phyloP scores from a whole-genome alignment of 2,329 filamentous ascomycete species.

The Alternaria alternata region DNA sequence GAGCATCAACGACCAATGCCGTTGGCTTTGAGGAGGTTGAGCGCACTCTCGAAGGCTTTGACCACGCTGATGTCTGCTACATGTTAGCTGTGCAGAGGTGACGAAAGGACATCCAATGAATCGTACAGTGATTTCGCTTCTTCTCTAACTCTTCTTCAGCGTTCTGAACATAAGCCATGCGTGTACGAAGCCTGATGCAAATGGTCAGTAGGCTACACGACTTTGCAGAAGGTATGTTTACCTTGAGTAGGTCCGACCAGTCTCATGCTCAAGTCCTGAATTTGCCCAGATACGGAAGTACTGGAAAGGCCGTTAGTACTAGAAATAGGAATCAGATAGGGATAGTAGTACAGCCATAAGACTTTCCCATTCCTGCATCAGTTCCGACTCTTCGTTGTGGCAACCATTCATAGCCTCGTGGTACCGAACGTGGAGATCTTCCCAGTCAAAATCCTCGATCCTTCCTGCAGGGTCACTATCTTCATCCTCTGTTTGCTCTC shows the following conservation, averaged over 20 bases:
- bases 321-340: neutral
- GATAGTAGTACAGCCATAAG: slow-evolving; percentile 45
- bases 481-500: slow-evolving; percentile 23
- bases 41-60: slow-evolving; percentile 59
- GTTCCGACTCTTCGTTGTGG: slow-evolving; percentile 68
- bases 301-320: slow-evolving; percentile 56
- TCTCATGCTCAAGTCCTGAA: slow-evolving; percentile 75
- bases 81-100: neutral
- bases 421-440: slow-evolving; percentile 75
- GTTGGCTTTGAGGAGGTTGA: slow-evolving; percentile 51
- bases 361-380: slow-evolving; percentile 72
- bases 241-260: slow-evolving; percentile 80
- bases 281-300: slow-evolving; percentile 83
- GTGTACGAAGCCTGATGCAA: slow-evolving; percentile 73
- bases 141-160: slow-evolving; percentile 75
- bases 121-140: slow-evolving; percentile 82
- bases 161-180: slow-evolving; percentile 76
- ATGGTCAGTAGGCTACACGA: neutral
- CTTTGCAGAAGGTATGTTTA: slow-evolving; percentile 41
- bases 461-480: slow-evolving; percentile 37
- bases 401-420: slow-evolving; percentile 70
- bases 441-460: slow-evolving; percentile 74
- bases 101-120: neutral
- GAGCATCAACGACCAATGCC: slow-evolving; percentile 38
- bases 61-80: slow-evolving; percentile 56